A percentile compares a stretch with the other conserved stretches of the same genome.
Evolutionary conservation across 345 rosid genomes (phyloP).

Genomic region (Gossypium turneri): DNA sequence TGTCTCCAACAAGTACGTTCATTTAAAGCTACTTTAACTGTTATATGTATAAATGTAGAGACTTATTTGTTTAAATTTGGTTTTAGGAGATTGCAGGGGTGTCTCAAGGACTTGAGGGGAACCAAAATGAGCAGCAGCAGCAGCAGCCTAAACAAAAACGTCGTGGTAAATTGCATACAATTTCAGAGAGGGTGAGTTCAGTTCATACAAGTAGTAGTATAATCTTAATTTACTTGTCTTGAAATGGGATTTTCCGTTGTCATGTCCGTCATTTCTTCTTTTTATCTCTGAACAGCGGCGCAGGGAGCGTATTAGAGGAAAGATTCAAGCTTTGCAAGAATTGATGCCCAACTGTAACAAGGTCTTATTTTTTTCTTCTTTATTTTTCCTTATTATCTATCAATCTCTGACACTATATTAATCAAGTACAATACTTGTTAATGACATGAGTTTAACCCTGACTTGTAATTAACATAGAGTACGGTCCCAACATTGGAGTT

Average conservation of each 20-base stretch:
- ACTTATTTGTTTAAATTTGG: neutral
- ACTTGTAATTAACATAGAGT: too few relatives aligned
- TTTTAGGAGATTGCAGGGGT: neutral
- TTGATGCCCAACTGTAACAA: neutral
- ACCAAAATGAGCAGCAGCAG: neutral
- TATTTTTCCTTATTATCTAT: neutral
- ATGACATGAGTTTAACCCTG: too few relatives aligned
- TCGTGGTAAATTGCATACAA: neutral
- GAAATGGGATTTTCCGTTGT: neutral
- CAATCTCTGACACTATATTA: too few relatives aligned
- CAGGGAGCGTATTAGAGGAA: neutral
- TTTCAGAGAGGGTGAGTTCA: neutral
- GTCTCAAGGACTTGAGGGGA: neutral
- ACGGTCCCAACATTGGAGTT: too few relatives aligned
- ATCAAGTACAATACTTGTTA: too few relatives aligned
- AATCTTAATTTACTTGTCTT: neutral
- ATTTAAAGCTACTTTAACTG: too few relatives aligned
- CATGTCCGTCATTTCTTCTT: neutral
- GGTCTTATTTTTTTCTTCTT: neutral
- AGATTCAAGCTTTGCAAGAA: neutral
- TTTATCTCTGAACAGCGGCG: neutral
- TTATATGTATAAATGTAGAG: too few relatives aligned
- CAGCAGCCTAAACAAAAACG: neutral
- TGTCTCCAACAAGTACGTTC: neutral
- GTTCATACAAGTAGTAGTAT: neutral